A percentile compares a stretch with the other conserved stretches of the same genome.
Evolutionary conservation across 306 rosid species (phyloP).

Genomic region (Cucumis cinereus): DNA sequence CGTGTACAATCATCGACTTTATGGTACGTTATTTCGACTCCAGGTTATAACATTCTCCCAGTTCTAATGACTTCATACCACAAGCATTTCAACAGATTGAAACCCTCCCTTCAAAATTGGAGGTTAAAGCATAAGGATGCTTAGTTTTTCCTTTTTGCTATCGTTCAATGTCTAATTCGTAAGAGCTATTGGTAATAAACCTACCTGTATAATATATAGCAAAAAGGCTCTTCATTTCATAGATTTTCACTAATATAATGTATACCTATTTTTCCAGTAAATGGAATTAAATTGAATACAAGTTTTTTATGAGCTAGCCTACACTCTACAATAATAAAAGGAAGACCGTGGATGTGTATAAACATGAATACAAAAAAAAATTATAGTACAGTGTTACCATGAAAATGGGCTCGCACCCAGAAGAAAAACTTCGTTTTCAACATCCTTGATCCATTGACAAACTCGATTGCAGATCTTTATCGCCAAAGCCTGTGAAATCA

Average conservation of each 20-base stretch:
- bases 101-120: background rate
- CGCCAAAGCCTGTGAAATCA: slow-evolving; percentile 60
- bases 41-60: background rate
- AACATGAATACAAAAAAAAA: slow-evolving; percentile 15
- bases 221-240: background rate
- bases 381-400: slow-evolving; percentile 62
- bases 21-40: background rate
- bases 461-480: slow-evolving; percentile 89
- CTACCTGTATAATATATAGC: background rate
- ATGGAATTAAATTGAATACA: background rate
- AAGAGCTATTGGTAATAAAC: background rate
- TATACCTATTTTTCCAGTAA: background rate
- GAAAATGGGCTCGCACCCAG: slow-evolving; percentile 96
- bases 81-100: background rate
- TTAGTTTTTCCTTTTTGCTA: background rate
- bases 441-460: slow-evolving; percentile 93
- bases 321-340: background rate
- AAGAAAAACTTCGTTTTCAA: slow-evolving; percentile 86
- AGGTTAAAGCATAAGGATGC: background rate
- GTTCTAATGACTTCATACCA: background rate
- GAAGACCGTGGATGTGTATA: slow-evolving; percentile 8
- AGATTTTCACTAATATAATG: background rate
- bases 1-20: background rate
- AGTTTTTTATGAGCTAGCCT: slow-evolving; percentile 1
- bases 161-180: background rate